Evolutionary conservation across 306 rosid species (phyloP).

Genomic region (Castanea crenata): DNA sequence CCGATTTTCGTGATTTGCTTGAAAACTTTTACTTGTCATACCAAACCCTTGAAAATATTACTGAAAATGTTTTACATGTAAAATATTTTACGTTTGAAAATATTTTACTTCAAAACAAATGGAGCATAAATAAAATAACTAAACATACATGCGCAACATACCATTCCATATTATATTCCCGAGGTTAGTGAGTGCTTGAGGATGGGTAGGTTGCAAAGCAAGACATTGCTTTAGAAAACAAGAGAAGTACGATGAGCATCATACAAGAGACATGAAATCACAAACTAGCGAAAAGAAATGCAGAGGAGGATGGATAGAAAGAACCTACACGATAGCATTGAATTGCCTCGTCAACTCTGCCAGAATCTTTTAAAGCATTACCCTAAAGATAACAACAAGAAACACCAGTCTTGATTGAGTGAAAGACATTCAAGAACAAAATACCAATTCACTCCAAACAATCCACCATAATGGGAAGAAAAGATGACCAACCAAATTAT

Average conservation of each 20-base stretch:
- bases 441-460: background rate
- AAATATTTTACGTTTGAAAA: too few species aligned
- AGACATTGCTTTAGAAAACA: slow-evolving; percentile 84
- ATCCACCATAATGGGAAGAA: background rate
- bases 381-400: slow-evolving; percentile 44
- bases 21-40: too few species aligned
- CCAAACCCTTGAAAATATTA: too few species aligned
- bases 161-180: slow-evolving; percentile 99
- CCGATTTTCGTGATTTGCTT: too few species aligned
- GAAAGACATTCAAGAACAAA: background rate
- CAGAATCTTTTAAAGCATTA: slow-evolving; percentile 90
- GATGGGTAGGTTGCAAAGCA: slow-evolving; percentile 83
- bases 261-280: background rate
- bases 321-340: slow-evolving; percentile 86
- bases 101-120: too few species aligned
- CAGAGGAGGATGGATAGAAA: background rate
- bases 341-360: slow-evolving; percentile 93
- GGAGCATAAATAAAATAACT: background rate
- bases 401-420: background rate
- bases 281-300: background rate
- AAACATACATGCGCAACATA: slow-evolving; percentile 28
- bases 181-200: slow-evolving; percentile 95
- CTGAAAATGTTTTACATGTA: too few species aligned
- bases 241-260: slow-evolving; percentile 26
- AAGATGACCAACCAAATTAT: slow-evolving; percentile 75